Base-by-base conservation (phyloP, 345 rosid genomes). In the Citrus reticulata region DNA sequence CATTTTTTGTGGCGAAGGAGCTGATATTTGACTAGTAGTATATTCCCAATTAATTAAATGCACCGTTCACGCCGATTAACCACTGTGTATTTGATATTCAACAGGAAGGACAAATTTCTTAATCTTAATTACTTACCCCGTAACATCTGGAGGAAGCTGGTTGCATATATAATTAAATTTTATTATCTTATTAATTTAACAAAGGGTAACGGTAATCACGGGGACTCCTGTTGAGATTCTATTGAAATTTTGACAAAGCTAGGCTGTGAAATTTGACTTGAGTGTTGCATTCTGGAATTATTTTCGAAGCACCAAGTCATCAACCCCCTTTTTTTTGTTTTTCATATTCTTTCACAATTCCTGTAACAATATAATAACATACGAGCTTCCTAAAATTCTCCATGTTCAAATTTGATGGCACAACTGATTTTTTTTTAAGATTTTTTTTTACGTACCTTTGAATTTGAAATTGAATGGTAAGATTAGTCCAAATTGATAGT, bases 141-240 rank as follows among this genome's bases (percentile, higher is more conserved):
- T 80, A 75, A 84, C 77, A 60, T 8, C 70, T 49, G 87, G 86
- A 37, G 35, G 27, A 40, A 42, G 1, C 37, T 34, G 30, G 34
- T 13, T 9, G 6, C 2, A 68, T 35, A 64, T 0, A 68, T 35
- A 49, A 66, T 22, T 9, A 1, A 59, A 24, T 60, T 77, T 75
- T 49, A 40, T 51, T 7, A 27, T 55, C 25, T 63, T 58, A 10
- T 70, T 37, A 24, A 51, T 27, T 73, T 5, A 37, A 58, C 4
- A 20, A 46, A 54, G n/a, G 14, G 32, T 60, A 35, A 71, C 87
- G 85, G 5, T 46, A 79, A 85, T 85, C 83, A 81, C 89, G 89
- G 87, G 70, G 22, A 7, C 24, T 2, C n/a, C 17, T 16, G 4
- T 37, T 69, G 37, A 37, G 59, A 69, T 39, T 73, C 67, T 22